These are phyloP conservation scores for Mytilinidion resinicola DNA, from an alignment of 495 filamentous ascomycete genomes.

Conservation along the genomic window DNA sequence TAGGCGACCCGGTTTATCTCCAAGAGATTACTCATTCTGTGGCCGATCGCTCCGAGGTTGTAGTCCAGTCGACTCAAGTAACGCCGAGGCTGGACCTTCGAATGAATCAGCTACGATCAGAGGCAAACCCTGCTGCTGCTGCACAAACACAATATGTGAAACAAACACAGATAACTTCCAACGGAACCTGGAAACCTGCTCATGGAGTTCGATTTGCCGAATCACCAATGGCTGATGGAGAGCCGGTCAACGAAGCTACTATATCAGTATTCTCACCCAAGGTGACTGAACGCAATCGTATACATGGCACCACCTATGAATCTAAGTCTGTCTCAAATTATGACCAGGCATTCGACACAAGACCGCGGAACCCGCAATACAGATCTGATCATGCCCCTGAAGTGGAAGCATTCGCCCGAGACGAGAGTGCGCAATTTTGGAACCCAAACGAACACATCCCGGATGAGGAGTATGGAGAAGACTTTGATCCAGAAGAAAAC, in stretches of 20 bases:
- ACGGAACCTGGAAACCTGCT: conserved; percentile 17
- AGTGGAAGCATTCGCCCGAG: neutral
- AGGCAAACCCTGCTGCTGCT: conserved; percentile 9
- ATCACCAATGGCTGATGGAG: neutral
- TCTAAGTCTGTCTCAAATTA: no score
- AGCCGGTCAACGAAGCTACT: no score
- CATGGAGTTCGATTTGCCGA: conserved; percentile 9
- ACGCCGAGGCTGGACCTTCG: conserved; percentile 5
- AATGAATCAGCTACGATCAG: neutral
- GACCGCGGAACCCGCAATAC: neutral
- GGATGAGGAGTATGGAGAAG: conserved; percentile 50
- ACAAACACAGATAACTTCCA: conserved; percentile 13
- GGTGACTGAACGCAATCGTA: neutral
- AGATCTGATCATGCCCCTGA: conserved; percentile 8
- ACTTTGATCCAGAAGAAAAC: conserved; percentile 56
- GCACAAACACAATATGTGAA: conserved; percentile 27
- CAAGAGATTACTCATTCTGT: neutral
- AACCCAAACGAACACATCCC: conserved; percentile 32
- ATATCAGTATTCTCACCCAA: no score
- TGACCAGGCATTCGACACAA: no score
- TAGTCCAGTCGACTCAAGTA: conserved; percentile 21
- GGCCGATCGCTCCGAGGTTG: neutral
- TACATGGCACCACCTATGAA: neutral
- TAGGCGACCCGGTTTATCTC: neutral
- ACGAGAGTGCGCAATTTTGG: neutral